These are phyloP conservation scores for Nitzschia palea DNA, from an alignment of 108 stramenopile genomes.

Conservation along the genomic window DNA sequence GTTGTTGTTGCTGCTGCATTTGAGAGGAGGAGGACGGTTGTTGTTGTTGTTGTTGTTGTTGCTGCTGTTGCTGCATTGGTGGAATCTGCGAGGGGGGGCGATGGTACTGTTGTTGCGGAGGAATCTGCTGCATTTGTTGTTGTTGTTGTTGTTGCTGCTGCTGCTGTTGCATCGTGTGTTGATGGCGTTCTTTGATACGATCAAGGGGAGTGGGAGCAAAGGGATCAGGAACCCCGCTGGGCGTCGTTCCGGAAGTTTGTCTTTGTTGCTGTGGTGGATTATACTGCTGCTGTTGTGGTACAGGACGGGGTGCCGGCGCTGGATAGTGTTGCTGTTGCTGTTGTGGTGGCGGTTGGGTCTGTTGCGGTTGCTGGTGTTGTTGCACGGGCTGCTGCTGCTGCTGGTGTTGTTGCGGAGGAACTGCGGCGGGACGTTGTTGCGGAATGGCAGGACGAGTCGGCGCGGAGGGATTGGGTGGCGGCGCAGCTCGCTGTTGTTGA, in stretches of 20 bases:
- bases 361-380: constrained; percentile 26
- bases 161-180: constrained; percentile 9
- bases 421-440: constrained; percentile 10
- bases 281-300: constrained; percentile 10
- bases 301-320: neutral
- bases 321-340: constrained; percentile 23
- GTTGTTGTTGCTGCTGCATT: constrained; percentile 32
- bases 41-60: constrained; percentile 27
- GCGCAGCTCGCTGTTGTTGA: constrained; percentile 13
- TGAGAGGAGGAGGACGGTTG: constrained; percentile 12
- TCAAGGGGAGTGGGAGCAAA: constrained; percentile 33
- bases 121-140: constrained; percentile 1
- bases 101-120: constrained; percentile 15
- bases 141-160: constrained; percentile 12
- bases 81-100: neutral
- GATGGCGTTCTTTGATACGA: constrained; percentile 21
- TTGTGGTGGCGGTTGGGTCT: constrained; percentile 4
- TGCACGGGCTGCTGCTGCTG: neutral
- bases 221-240: constrained; percentile 17
- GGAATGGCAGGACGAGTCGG: constrained; percentile 8
- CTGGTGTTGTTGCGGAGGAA: neutral
- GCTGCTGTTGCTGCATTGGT: constrained; percentile 15
- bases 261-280: constrained; percentile 10
- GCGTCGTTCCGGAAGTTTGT: constrained; percentile 4
- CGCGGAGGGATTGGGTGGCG: constrained; percentile 13